Evolutionary conservation across 2,329 filamentous ascomycete genomes (phyloP).

Genomic region (Helicocarpus griseus): DNA sequence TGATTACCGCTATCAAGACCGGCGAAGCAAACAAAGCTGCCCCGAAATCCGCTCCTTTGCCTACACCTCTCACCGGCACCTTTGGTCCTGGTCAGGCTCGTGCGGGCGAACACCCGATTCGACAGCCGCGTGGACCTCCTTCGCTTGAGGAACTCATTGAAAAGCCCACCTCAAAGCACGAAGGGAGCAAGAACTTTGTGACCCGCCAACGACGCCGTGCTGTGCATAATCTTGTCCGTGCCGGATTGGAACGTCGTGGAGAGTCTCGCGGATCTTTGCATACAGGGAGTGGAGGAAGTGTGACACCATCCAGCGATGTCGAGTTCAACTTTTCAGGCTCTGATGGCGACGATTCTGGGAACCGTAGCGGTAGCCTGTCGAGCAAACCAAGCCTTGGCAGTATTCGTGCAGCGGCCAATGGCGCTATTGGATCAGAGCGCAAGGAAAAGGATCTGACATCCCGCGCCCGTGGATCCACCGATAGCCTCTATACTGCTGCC

Average conservation of each 20-base stretch:
- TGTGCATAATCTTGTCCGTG: conserved; percentile 81
- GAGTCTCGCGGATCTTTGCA: conserved; percentile 60
- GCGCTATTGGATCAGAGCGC: conserved; percentile 79
- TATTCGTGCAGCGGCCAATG: conserved; percentile 67
- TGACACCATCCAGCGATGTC: conserved; percentile 82
- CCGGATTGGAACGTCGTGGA: conserved; percentile 73
- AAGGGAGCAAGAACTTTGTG: conserved; percentile 95
- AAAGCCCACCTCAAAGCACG: conserved; percentile 84
- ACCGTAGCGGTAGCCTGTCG: conserved; percentile 50
- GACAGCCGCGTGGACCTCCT: conserved; percentile 87
- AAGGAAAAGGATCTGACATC: conserved; percentile 56
- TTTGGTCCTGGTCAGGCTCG: conserved; percentile 90
- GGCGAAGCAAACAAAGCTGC: conserved; percentile 46
- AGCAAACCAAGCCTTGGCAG: conserved; percentile 65
- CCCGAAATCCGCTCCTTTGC: conserved; percentile 66
- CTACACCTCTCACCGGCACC: conserved; percentile 71
- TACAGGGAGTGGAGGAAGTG: conserved; percentile 57
- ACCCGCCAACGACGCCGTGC: conserved; percentile 86
- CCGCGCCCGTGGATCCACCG: conserved; percentile 45
- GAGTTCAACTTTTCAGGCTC: conserved; percentile 51
- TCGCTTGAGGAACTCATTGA: conserved; percentile 80
- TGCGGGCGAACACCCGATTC: conserved; percentile 85
- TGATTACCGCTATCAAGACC: conserved; percentile 39
- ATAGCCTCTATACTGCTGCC: conserved; percentile 48
- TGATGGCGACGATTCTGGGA: conserved; percentile 53